Percentiles rank a stretch among this genome's conserved stretches.
phyloP scores from a whole-genome alignment of 1,284 basidiomycete species.

The Golubevia pallescens region DNA sequence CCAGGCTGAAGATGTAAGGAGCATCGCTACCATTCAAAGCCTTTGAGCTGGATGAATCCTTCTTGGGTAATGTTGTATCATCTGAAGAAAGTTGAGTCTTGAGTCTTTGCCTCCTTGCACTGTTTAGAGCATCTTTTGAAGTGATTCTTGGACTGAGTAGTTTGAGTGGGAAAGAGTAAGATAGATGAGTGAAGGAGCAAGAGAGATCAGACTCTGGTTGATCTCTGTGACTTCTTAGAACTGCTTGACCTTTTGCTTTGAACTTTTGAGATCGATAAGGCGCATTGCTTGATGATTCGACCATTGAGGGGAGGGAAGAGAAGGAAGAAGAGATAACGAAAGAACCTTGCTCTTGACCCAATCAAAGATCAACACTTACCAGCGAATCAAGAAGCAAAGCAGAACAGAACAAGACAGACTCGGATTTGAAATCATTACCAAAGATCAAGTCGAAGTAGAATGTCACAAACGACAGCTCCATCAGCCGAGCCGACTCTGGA shows the following conservation, averaged over 20 bases:
- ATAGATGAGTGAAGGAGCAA: constrained; percentile 31
- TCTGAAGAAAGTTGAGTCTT: too few relatives aligned
- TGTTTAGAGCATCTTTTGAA: constrained; percentile 31
- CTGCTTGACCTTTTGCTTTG: constrained; percentile 10
- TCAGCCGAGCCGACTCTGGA: too few relatives aligned
- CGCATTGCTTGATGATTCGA: constrained; percentile 5
- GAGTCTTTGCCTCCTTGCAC: not conserved
- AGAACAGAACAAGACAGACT: too few relatives aligned
- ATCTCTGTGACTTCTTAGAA: constrained; percentile 5
- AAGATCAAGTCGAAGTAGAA: too few relatives aligned
- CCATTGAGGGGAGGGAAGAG: too few relatives aligned
- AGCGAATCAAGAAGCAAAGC: too few relatives aligned
- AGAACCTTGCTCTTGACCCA: too few relatives aligned
- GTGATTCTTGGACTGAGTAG: constrained; percentile 31
- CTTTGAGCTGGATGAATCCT: not conserved
- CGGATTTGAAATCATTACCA: too few relatives aligned
- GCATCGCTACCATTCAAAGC: not conserved
- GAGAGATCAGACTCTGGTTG: not conserved
- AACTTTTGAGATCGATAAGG: constrained; percentile 8
- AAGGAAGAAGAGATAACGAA: too few relatives aligned
- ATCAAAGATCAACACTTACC: too few relatives aligned
- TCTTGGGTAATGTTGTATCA: not conserved
- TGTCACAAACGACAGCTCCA: too few relatives aligned
- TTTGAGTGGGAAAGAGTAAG: constrained; percentile 52
- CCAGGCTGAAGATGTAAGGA: not conserved